These are phyloP conservation scores for Pythium brachiatum DNA, from an alignment of 352 stramenopile genomes.

Conservation along the genomic window DNA sequence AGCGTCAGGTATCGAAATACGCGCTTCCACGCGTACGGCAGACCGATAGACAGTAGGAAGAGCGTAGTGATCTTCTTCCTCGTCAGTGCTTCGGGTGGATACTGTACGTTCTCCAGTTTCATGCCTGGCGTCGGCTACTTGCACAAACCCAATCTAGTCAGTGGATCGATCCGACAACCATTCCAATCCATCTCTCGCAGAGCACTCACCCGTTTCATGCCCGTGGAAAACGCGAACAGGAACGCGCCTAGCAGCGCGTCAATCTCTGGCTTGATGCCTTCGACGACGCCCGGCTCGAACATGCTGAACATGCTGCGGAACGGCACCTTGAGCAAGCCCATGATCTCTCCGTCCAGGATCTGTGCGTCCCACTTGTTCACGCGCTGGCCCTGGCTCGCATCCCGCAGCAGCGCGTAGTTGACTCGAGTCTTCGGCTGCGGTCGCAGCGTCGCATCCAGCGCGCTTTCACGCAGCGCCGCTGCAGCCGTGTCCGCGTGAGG, in stretches of 20 bases:
- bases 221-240: conserved; percentile 66
- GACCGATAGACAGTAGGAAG: conserved; percentile 66
- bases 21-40: conserved; percentile 81
- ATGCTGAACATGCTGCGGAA: conserved; percentile 81
- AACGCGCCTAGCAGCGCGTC: conserved; percentile 49
- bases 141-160: not conserved
- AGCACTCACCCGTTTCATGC: conserved; percentile 55
- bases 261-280: conserved; percentile 73
- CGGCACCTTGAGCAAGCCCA: conserved; percentile 65
- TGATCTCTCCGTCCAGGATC: conserved; percentile 80
- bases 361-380: conserved; percentile 85
- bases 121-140: conserved; percentile 75
- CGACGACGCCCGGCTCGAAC: conserved; percentile 64
- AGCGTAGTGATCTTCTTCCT: conserved; percentile 46
- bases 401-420: conserved; percentile 42
- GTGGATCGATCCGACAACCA: too few relatives aligned
- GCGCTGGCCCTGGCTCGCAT: conserved; percentile 44
- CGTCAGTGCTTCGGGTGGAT: conserved; percentile 44
- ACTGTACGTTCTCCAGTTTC: conserved; percentile 81
- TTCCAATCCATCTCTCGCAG: too few relatives aligned
- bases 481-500: conserved; percentile 33
- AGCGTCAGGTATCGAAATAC: conserved; percentile 60
- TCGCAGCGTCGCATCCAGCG: conserved; percentile 9
- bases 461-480: conserved; percentile 37
- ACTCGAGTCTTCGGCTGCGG: conserved; percentile 23